Base-by-base conservation (phyloP, 2,329 filamentous ascomycete genomes). In the Plenodomus tracheiphilus region DNA sequence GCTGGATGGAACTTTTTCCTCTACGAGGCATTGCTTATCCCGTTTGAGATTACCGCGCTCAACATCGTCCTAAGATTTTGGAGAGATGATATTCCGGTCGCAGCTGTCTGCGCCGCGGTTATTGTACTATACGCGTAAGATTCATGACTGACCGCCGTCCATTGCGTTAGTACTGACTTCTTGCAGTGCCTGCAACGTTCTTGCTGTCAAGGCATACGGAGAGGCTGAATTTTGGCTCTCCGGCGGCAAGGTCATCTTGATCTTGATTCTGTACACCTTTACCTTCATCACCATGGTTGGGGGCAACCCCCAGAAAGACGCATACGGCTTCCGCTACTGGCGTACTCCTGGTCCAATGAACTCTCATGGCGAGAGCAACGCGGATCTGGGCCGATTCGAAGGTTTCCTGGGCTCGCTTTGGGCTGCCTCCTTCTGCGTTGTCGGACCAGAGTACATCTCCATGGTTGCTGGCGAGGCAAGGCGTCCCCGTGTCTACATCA, bases 1-100 rank as follows among this genome's bases (percentile, higher is more conserved):
- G 75, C 74, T 22, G 78, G 78, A 20, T 78, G 76, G 75, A 80
- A 79, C 46, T 76, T 81, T 58, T 79, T 79, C 54, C 70, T 81
- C 43, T 79, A 79, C 54, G 77, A 81, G 56, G 73, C 77, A 2
- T 47, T 81, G 9, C 68, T 80, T 1, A 79, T 81, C 4, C 78
- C 79, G 0, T 79, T 78, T 49, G 79, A 81, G 50, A 80, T 81
- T 45, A 76, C 77, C 1, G 72, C 72, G n/a, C 62, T 73, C 46
- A 73, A 73, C 46, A 58, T 73, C 25, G 66, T 74, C 18, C 48
- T 74, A 36, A 59, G 54, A 20, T 74, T 65, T 46, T 74, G 72
- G 72, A 84, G 73, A 58, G 71, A 78, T 53, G 69, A 77, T 40
- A 77, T 77, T 17, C 68, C 71, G 42, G 56, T 76, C 62, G 54